These are phyloP conservation scores for Xylariaceae sp. DNA, from an alignment of 2,329 filamentous ascomycete genomes.

Conservation along the genomic window DNA sequence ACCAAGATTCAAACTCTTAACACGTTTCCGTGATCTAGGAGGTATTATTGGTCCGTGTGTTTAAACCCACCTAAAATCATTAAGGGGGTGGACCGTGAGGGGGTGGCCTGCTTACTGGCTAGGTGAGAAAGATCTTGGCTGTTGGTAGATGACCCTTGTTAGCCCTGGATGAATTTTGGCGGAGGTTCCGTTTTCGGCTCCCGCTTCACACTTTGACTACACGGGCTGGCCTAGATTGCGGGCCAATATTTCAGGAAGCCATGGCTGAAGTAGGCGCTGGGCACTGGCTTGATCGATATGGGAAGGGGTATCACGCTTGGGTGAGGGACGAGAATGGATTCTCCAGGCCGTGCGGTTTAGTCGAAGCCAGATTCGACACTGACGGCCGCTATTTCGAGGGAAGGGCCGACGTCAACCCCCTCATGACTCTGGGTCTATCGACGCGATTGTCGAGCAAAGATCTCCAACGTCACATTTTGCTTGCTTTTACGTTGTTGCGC, in stretches of 20 bases:
- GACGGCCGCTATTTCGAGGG: constrained; percentile 34
- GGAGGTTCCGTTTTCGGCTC: too few relatives aligned
- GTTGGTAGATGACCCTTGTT: too few relatives aligned
- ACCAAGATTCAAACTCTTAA: too few relatives aligned
- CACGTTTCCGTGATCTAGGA: too few relatives aligned
- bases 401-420: constrained; percentile 32
- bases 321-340: constrained; percentile 1
- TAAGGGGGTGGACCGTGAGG: too few relatives aligned
- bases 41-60: too few relatives aligned
- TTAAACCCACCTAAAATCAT: too few relatives aligned
- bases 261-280: constrained; percentile 10
- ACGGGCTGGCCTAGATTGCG: background rate
- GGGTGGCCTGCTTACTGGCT: too few relatives aligned
- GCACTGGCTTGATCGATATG: constrained; percentile 29
- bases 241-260: background rate
- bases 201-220: too few relatives aligned
- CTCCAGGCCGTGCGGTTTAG: constrained; percentile 22
- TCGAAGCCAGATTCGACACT: constrained; percentile 34
- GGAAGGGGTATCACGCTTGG: constrained; percentile 28
- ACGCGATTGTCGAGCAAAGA: constrained; percentile 22
- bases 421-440: constrained; percentile 23
- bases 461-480: constrained; percentile 27
- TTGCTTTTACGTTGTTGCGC: constrained; percentile 32
- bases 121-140: too few relatives aligned
- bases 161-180: too few relatives aligned